Percentiles rank a stretch among this genome's conserved stretches.
Evolutionary conservation across 23 red algal species (phyloP).

Genomic region (Rhodosorus marinus): DNA sequence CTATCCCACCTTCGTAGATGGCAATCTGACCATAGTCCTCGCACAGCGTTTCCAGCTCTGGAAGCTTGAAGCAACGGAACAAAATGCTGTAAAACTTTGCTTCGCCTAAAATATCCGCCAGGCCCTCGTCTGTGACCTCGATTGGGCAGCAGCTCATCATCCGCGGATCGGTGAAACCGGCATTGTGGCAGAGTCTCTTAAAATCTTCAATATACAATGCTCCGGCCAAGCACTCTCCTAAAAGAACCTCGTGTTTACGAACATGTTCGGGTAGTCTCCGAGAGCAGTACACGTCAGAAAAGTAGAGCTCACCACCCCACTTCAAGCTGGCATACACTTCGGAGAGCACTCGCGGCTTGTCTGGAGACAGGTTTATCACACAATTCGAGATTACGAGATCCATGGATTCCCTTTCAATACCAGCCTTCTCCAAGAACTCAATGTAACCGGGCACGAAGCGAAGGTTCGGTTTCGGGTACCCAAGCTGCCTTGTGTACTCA

Average conservation of each 20-base stretch:
- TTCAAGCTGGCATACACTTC: conserved; percentile 10
- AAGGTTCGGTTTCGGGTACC: conserved; percentile 4
- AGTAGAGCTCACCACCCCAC: conserved; percentile 25
- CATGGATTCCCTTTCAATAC: conserved; percentile 3
- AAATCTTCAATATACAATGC: conserved; percentile 35
- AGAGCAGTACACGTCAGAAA: conserved; percentile 23
- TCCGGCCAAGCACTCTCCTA: conserved; percentile 21
- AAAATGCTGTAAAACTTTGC: conserved; percentile 55
- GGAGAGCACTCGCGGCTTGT: conserved; percentile 12
- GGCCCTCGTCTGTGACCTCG: background rate
- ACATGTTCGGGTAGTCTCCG: background rate
- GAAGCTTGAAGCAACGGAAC: conserved; percentile 61
- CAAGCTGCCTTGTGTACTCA: conserved; percentile 10
- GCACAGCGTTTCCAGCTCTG: conserved; percentile 10
- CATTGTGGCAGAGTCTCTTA: background rate
- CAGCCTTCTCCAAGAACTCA: conserved; percentile 11
- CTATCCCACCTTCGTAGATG: conserved; percentile 13
- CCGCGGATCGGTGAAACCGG: conserved; percentile 19
- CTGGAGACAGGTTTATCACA: conserved; percentile 22
- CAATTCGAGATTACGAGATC: conserved; percentile 35
- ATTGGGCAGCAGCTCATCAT: background rate
- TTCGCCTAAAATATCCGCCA: conserved; percentile 3
- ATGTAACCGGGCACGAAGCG: conserved; percentile 18
- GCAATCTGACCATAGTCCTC: conserved; percentile 82
- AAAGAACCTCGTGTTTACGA: conserved; percentile 4